These are phyloP conservation scores for Zygnema circumcarinatum DNA, from an alignment of 139 green algal species.

Conservation along the genomic window DNA sequence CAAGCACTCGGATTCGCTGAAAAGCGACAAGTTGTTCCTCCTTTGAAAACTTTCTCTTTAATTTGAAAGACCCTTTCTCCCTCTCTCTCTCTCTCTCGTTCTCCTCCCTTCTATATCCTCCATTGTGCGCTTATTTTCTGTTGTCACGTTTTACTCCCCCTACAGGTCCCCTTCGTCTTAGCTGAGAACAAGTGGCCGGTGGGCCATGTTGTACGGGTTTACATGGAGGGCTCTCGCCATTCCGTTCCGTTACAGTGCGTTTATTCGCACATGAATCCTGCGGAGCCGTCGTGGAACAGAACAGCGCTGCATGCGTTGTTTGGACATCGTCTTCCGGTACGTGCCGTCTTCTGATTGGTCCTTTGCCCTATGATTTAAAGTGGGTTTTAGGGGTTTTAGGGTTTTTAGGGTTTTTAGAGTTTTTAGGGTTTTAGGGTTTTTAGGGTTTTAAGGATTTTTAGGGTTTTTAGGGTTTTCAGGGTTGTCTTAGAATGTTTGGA, in stretches of 20 bases:
- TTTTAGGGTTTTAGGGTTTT: too few relatives aligned
- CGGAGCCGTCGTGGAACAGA: conserved; percentile 7
- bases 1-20: too few relatives aligned
- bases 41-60: too few relatives aligned
- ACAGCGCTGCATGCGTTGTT: conserved; percentile 11
- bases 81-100: background rate
- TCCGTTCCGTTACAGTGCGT: conserved; percentile 12
- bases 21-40: too few relatives aligned
- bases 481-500: too few relatives aligned
- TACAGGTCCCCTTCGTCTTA: conserved; percentile 29
- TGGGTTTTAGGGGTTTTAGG: too few relatives aligned
- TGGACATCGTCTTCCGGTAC: conserved; percentile 21
- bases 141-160: background rate
- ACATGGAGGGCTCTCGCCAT: conserved; percentile 1
- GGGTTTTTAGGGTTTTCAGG: too few relatives aligned
- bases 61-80: conserved; percentile 8
- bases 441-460: too few relatives aligned
- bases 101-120: background rate
- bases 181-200: background rate
- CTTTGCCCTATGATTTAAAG: too few relatives aligned
- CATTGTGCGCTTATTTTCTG: background rate
- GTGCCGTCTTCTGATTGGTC: too few relatives aligned
- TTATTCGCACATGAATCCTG: conserved; percentile 16
- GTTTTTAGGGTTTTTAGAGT: too few relatives aligned
- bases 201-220: conserved; percentile 5